Base-by-base conservation (phyloP, 768 basidiomycete genomes). In the Leucocoprinus birnbaumii region DNA sequence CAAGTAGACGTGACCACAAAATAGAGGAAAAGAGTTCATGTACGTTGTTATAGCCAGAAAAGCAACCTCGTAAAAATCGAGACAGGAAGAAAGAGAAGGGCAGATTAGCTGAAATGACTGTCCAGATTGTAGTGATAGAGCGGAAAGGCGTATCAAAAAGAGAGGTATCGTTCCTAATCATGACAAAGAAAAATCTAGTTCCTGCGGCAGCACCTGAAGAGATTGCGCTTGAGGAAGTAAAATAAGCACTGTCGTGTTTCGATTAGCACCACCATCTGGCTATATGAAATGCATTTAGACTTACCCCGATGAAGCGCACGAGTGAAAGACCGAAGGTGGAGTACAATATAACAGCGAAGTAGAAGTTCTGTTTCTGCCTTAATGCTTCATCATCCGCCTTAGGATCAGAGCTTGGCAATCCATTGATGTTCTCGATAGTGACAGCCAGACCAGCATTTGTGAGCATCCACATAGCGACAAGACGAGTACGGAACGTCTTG, bases 401-500 rank as follows among this genome's bases (percentile, higher is more conserved):
- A 21, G 66, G 55, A 53, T 66, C 72, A 1, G 41, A 18, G 22
- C 54, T 55, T 3, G 71, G 76, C 35, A 89, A 65, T 25, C 89
- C 87, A 60, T 86, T 87, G 59, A 88, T 73, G 59, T 83, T 91
- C 68, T 88, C 84, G 53, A 93, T 89, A 31, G 86, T 82, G 53
- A 93, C 77, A 3, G 88, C 85, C 19, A 93, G 71, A 4, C 63
- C 73, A 34, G 88, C 89, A 62, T 93, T 93, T 10, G 72, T 61
- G 42, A 78, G 71, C 83, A 93, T 88, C 92, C 92, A 93, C 51
- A 80, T 74, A 11, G 87, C 83, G 41, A 94, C 91, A 21, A 94
- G 77, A 47, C 92, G 86, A 2, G 93, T 94, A 55, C 92, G 84
- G 87, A 95, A 95, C 11, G 93, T 94, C 73, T 86, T 89, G 75